phyloP scores from a whole-genome alignment of 257 asterid species.

The Striga asiatica region DNA sequence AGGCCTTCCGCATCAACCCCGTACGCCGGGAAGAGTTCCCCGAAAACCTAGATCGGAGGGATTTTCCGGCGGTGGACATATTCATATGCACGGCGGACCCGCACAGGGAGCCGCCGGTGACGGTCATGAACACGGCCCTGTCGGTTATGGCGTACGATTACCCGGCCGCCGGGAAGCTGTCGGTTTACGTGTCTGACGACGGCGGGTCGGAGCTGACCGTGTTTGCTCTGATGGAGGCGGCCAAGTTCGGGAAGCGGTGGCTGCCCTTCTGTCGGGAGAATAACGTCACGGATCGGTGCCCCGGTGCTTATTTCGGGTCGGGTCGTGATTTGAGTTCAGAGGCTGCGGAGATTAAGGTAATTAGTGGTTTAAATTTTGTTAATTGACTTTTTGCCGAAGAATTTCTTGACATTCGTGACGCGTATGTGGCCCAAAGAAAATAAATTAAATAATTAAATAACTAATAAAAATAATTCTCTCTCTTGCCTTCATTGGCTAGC shows the following conservation, averaged over 20 bases:
- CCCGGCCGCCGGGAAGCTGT: conserved; percentile 53
- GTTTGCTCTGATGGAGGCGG: conserved; percentile 75
- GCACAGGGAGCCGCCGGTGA: conserved; percentile 50
- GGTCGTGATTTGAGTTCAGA: conserved; percentile 11
- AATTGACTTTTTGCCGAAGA: too few relatives aligned
- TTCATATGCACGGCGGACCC: conserved; percentile 85
- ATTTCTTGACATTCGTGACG: too few relatives aligned
- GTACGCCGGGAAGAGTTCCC: conserved; percentile 31
- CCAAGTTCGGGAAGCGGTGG: conserved; percentile 52
- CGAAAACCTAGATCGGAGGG: conserved; percentile 24
- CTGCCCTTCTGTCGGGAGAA: conserved; percentile 58
- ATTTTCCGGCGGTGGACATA: conserved; percentile 48
- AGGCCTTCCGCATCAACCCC: conserved; percentile 57
- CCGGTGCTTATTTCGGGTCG: conserved; percentile 42
- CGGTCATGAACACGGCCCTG: conserved; percentile 57
- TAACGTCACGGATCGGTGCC: conserved; percentile 39
- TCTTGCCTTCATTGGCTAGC: too few relatives aligned
- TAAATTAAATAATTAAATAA: too few relatives aligned
- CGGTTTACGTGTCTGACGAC: conserved; percentile 67
- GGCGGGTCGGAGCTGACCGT: conserved; percentile 68
- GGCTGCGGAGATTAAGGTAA: conserved; percentile 42
- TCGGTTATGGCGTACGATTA: conserved; percentile 73
- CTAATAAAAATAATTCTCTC: too few relatives aligned
- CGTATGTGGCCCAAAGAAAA: too few relatives aligned
- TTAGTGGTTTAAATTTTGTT: background rate